phyloP scores from a whole-genome alignment of 768 basidiomycete genomes.

The Amanita pseudoporphyria region DNA sequence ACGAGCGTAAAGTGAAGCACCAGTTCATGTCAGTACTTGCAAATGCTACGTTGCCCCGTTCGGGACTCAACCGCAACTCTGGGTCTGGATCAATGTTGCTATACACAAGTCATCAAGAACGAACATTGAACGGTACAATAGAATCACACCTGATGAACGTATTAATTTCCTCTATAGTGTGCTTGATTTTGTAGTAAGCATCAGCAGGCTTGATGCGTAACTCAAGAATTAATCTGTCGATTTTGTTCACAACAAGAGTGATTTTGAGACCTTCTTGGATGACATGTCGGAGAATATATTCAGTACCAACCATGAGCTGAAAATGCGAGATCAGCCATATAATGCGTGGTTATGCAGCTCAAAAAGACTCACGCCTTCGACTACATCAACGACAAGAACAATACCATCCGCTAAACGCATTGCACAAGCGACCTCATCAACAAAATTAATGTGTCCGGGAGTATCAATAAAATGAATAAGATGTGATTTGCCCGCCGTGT shows the following conservation, averaged over 20 bases:
- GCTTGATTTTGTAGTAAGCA: constrained; percentile 98
- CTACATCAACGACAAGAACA: constrained; percentile 92
- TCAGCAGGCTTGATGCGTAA: constrained; percentile 91
- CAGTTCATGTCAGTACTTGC: constrained; percentile 96
- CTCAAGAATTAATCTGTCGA: constrained; percentile 95
- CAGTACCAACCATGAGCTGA: constrained; percentile 89
- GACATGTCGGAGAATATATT: constrained; percentile 81
- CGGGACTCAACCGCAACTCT: constrained; percentile 81
- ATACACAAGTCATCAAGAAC: constrained; percentile 1
- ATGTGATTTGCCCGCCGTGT: constrained; percentile 85
- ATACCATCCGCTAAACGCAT: constrained; percentile 87
- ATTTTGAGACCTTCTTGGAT: constrained; percentile 85
- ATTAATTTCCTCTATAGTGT: constrained; percentile 98
- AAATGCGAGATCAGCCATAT: constrained; percentile 10
- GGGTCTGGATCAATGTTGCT: constrained; percentile 86
- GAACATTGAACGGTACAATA: neutral
- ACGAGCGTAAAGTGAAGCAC: constrained; percentile 92
- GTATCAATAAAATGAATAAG: constrained; percentile 93
- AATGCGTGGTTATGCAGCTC: constrained; percentile 4
- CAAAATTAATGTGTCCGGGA: constrained; percentile 96
- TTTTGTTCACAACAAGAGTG: constrained; percentile 93
- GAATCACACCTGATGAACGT: constrained; percentile 76
- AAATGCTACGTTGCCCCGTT: constrained; percentile 94
- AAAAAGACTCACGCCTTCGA: constrained; percentile 73
- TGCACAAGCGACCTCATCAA: constrained; percentile 91